phyloP scores from a whole-genome alignment of 2,329 filamentous ascomycete species.

The Amesomyces nigricolor region DNA sequence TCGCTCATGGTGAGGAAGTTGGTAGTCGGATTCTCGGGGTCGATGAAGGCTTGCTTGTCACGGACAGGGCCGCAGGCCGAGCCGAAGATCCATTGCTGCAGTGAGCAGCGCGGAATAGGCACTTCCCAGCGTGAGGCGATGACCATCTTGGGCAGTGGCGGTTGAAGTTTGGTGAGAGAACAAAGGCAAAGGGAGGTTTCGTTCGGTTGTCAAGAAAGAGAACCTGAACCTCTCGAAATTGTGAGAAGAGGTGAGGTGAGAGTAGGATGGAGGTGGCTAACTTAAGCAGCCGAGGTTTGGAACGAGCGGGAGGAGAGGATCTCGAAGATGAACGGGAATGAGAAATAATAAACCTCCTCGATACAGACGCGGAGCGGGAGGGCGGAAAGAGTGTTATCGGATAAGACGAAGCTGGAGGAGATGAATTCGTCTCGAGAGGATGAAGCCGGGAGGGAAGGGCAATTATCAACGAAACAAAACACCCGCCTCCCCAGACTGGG shows the following conservation, averaged over 20 bases:
- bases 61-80: constrained; percentile 40
- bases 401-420: no score
- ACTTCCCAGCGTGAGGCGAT: constrained; percentile 43
- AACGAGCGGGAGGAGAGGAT: no score
- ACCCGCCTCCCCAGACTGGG: background rate
- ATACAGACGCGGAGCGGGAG: no score
- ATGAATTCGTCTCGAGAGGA: no score
- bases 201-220: no score
- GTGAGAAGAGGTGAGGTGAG: no score
- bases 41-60: constrained; percentile 49
- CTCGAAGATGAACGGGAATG: no score
- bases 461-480: background rate
- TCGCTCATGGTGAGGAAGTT: constrained; percentile 58
- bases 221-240: no score
- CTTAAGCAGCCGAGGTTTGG: no score
- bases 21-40: constrained; percentile 60
- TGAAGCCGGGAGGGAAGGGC: background rate
- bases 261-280: no score
- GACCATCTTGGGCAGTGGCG: constrained; percentile 34
- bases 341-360: no score
- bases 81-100: constrained; percentile 53
- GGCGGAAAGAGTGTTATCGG: no score
- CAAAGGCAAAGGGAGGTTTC: background rate
- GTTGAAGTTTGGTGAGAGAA: background rate
- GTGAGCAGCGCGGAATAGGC: constrained; percentile 42